Evolutionary conservation across 805 yeast genomes (phyloP), one percentile per base, ranked within the genome.

Genomic region (Myxozyma vanderwaltii): DNA sequence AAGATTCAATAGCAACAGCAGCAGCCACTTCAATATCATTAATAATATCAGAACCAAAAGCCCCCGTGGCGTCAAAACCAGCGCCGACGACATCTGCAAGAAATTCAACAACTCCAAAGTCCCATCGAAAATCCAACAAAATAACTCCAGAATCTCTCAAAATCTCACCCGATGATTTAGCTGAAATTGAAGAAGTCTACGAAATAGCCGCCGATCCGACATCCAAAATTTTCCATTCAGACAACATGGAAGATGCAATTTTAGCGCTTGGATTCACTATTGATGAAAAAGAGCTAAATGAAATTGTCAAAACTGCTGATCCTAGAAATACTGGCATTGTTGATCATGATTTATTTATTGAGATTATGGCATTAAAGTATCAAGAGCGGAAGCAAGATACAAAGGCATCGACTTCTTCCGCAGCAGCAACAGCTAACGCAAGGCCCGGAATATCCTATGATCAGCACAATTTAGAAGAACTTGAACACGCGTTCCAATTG

Each of bases 271-370:
- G 70, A 12, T 51, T 74, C 12, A 52, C 58, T 26, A 45, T 49
- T 19, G 27, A 63, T n/a, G 56, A 60, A 4, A 54, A 50, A 10
- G 63, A 61, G 27, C 47, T 62, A 23, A n/a, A 21, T 15, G 65
- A 58, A 10, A 54, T 68, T 40, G 63, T 47, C 2, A 43, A 44
- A 19, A 65, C 63, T 7, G 54, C 36, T 10, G 54, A 36, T 36
- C 46, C 46, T 3, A n/a, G 60, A 5, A n/a, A 31, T 2, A 36
- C 57, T 10, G 76, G 76, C 7, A 15, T n/a, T 7, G 66, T 73
- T n/a, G 65, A 65, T 10, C 69, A 67, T 36, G 73, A 70, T 55
- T 54, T 64, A 12, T 72, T 74, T 56, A 63, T 66, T 13, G 64
- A 66, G 40, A 65, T 61, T 23, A 56, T 64, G 69, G 54, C 58